phyloP scores from a whole-genome alignment of 202 grass and related monocot genomes.

The Panicum virgatum region DNA sequence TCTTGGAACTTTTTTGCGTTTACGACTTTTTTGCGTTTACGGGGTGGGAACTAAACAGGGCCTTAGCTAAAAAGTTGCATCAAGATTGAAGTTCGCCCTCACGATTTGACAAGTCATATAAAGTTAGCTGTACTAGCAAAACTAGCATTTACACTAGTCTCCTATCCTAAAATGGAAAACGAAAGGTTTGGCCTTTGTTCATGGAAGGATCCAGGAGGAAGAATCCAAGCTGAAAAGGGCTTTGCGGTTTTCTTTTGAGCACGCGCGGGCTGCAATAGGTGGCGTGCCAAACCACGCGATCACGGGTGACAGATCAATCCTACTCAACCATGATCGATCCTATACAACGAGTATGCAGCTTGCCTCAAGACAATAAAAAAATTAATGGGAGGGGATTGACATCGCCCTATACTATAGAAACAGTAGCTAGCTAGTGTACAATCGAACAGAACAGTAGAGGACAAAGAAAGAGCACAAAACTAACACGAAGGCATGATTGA shows the following conservation, averaged over 20 bases:
- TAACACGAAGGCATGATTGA: neutral
- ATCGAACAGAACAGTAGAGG: neutral
- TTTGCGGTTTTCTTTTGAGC: neutral
- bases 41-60: no score
- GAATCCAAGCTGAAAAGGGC: neutral
- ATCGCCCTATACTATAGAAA: neutral
- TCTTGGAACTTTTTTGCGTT: no score
- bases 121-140: neutral
- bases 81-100: neutral
- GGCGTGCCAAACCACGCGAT: slow-evolving; percentile 12
- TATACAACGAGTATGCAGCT: neutral
- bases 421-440: neutral
- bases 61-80: slow-evolving; percentile 18
- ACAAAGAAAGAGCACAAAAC: neutral
- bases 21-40: no score
- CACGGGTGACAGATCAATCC: neutral
- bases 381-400: neutral
- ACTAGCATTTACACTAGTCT: slow-evolving; percentile 1
- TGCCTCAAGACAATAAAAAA: neutral
- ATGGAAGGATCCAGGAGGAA: slow-evolving; percentile 21
- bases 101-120: slow-evolving; percentile 21
- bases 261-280: neutral
- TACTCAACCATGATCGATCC: neutral
- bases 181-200: neutral
- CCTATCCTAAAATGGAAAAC: neutral